phyloP scores from a whole-genome alignment of 768 basidiomycete genomes.

The Cytidiella melzeri region DNA sequence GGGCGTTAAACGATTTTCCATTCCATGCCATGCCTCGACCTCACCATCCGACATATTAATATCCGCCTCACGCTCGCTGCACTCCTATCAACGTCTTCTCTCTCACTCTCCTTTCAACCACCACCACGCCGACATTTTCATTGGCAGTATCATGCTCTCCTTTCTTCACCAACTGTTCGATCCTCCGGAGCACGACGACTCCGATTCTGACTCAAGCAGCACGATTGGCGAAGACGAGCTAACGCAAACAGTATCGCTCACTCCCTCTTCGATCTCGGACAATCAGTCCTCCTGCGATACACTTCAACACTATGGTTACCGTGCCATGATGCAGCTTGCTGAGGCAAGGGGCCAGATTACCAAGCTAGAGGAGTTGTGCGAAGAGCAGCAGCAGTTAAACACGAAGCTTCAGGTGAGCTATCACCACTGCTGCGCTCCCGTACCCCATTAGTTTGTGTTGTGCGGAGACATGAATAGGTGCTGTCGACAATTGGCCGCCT shows the following conservation, averaged over 20 bases:
- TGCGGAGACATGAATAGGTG: no score
- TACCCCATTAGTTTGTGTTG: no score
- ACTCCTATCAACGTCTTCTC: not conserved
- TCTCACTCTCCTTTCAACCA: not conserved
- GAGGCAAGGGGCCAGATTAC: constrained; percentile 2
- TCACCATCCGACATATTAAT: not conserved
- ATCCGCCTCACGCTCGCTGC: not conserved
- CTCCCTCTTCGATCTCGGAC: not conserved
- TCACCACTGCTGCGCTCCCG: not conserved
- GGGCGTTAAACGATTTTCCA: not conserved
- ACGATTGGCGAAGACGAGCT: not conserved
- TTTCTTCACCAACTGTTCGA: not conserved
- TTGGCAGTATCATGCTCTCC: not conserved
- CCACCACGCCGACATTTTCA: not conserved
- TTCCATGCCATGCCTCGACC: not conserved
- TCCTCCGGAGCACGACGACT: not conserved
- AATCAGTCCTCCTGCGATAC: not conserved
- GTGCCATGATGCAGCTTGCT: constrained; percentile 9
- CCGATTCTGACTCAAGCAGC: not conserved
- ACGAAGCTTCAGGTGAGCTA: constrained; percentile 5
- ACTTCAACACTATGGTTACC: constrained; percentile 3
- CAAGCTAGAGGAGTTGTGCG: not conserved
- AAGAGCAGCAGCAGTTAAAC: not conserved
- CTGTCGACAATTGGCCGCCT: no score
- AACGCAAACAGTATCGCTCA: not conserved